Conservation (phyloP, 2,329 filamentous ascomycete genomes). For the Pyricularia grisea region DNA sequence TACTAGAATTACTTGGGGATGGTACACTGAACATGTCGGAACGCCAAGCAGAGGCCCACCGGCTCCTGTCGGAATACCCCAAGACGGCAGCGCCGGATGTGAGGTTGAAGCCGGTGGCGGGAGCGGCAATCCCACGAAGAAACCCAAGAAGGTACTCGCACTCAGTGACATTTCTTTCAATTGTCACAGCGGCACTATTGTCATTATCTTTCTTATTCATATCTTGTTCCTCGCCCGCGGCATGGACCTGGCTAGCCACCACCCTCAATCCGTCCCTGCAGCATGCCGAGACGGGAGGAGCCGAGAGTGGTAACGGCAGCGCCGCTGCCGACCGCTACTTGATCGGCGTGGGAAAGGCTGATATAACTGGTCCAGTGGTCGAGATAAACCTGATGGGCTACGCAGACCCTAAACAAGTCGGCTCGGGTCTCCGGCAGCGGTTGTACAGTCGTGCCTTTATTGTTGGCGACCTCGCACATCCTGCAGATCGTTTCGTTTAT, state of each 20-base stretch:
- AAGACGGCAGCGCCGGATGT: not conserved
- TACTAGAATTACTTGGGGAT: not conserved
- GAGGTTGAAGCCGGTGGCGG: not conserved
- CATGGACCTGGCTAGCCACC: not conserved
- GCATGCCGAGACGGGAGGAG: not conserved
- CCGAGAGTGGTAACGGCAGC: not conserved
- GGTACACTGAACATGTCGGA: not conserved
- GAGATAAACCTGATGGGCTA: conserved; percentile 90
- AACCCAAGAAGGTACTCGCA: not conserved
- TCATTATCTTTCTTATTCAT: not conserved
- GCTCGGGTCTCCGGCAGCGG: conserved; percentile 73
- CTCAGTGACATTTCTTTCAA: not conserved
- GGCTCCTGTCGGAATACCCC: not conserved
- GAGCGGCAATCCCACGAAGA: not conserved
- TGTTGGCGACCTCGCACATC: conserved; percentile 56
- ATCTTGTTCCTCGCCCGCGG: not conserved
- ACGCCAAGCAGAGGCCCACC: not conserved
- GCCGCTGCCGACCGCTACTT: conserved; percentile 33
- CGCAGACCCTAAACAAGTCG: conserved; percentile 69
- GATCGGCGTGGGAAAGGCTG: conserved; percentile 42
- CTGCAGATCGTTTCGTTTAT: conserved; percentile 70
- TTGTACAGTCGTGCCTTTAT: conserved; percentile 85
- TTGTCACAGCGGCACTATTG: not conserved
- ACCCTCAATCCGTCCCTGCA: not conserved
- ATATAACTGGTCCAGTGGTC: conserved; percentile 63